Base-by-base conservation (phyloP, 768 basidiomycete genomes). In the Phaeotremella skinneri region DNA sequence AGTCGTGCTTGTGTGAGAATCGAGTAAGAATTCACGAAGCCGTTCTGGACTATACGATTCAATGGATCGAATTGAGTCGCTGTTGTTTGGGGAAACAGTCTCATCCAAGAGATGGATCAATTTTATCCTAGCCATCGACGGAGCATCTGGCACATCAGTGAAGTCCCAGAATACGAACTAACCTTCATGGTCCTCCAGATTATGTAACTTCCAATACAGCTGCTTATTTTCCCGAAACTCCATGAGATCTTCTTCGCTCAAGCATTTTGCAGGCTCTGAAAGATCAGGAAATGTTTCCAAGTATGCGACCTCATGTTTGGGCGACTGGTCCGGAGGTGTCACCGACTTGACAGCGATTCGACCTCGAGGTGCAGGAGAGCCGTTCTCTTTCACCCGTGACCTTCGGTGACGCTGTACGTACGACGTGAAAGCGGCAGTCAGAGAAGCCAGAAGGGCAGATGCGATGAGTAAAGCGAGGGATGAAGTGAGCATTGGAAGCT, bases 131-230 rank as follows among this genome's bases (percentile, higher is more conserved):
- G 72, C 69, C 21, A 53, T 51, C 9, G 48, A 29, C 14, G 63
- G 34, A 7, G 56, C 59, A 30, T 63, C 69, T 73, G 59, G 23
- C 4, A 42, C 32, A 25, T 52, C 50, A 62, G 54, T 51, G 17
- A 14, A 23, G 26, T 32, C 20, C 25, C 9, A 16, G 31, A 6
- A 29, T 16, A 26, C 23, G 26, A 26, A 61, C 69, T 49, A 25
- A 74, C 72, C 69, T 42, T 62, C 64, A 56, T 69, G 59, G 55
- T 71, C 62, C 55, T 71, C 69, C 2, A 71, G 26, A 49, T 74
- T 74, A 55, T 74, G 72, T 42, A 74, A 49, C 48, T 67, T 57
- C 51, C 55, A 58, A 51, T 74, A 74, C 34, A 74, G 52, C 45
- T 55, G 48, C 45, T 71, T 69, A 53, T 70, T 63, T 37, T 41